Evolutionary conservation across 2,329 filamentous ascomycete genomes (phyloP).

Genomic region (Cytospora piceicola): DNA sequence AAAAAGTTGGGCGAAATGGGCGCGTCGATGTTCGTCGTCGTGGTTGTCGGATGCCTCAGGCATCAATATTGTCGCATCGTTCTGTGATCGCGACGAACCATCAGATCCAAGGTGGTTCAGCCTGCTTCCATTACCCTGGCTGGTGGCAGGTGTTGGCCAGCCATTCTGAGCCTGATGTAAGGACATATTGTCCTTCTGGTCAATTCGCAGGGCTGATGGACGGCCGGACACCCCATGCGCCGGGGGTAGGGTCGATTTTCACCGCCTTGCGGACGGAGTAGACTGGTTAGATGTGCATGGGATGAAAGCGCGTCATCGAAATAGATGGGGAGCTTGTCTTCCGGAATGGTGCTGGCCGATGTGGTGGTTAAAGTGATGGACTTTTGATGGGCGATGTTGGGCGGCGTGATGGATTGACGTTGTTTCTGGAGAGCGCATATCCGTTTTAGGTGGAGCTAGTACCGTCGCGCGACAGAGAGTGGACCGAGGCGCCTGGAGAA

Average conservation of each 20-base stretch:
- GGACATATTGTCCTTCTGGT: slow-evolving; percentile 63
- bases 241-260: slow-evolving; percentile 55
- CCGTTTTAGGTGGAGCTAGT: slow-evolving; percentile 26
- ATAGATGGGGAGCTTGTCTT: slow-evolving; percentile 53
- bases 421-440: slow-evolving; percentile 46
- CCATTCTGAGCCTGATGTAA: slow-evolving; percentile 66
- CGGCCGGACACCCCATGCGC: slow-evolving; percentile 60
- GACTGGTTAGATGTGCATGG: slow-evolving; percentile 54
- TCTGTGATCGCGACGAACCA: slow-evolving; percentile 54
- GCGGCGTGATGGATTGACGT: slow-evolving; percentile 61
- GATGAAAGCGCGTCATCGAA: slow-evolving; percentile 54
- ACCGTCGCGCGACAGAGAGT: slow-evolving; percentile 23
- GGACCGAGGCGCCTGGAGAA: slow-evolving; percentile 12
- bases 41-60: slow-evolving; percentile 64
- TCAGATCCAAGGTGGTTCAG: slow-evolving; percentile 66
- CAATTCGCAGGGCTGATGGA: slow-evolving; percentile 51
- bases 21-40: slow-evolving; percentile 72
- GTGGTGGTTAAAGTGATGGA: slow-evolving; percentile 56
- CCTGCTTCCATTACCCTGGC: slow-evolving; percentile 51
- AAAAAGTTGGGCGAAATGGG: slow-evolving; percentile 78
- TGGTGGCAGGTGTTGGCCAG: slow-evolving; percentile 65
- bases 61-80: slow-evolving; percentile 55
- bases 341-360: slow-evolving; percentile 40
- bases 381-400: slow-evolving; percentile 50
- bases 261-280: slow-evolving; percentile 50